phyloP scores from a whole-genome alignment of 495 filamentous ascomycete genomes.

The Aspergillus incahuasiensis region DNA sequence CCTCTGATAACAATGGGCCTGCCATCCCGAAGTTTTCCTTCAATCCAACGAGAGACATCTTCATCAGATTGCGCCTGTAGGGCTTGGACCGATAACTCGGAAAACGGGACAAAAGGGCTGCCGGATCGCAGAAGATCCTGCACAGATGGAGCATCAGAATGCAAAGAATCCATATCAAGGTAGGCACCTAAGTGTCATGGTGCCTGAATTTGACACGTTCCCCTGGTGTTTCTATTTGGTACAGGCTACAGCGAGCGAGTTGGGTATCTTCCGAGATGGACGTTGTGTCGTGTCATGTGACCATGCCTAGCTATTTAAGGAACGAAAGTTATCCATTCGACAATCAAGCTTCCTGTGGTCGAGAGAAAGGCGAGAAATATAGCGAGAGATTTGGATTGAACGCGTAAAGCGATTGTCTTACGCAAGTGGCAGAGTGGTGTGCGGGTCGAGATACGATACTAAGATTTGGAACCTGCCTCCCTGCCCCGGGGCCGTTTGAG shows the following conservation, averaged over 20 bases:
- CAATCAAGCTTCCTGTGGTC: too few relatives aligned
- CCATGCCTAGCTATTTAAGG: too few relatives aligned
- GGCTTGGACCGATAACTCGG: conserved; percentile 19
- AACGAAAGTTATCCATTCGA: too few relatives aligned
- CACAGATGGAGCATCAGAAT: conserved; percentile 1
- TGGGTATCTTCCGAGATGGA: not conserved
- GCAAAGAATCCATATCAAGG: conserved; percentile 10
- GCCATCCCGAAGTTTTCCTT: conserved; percentile 13
- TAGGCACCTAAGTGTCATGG: not conserved
- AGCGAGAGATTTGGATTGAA: too few relatives aligned
- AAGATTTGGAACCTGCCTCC: too few relatives aligned
- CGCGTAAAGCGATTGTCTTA: too few relatives aligned
- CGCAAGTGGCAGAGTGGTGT: too few relatives aligned
- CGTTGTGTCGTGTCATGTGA: not conserved
- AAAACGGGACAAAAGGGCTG: conserved; percentile 18
- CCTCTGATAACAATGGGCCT: conserved; percentile 18
- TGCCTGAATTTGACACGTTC: not conserved
- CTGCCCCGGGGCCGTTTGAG: too few relatives aligned
- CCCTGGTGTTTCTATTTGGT: not conserved
- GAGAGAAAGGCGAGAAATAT: too few relatives aligned
- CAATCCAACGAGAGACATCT: conserved; percentile 6
- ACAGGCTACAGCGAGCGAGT: not conserved
- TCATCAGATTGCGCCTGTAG: conserved; percentile 1
- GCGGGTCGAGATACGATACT: too few relatives aligned
- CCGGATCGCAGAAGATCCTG: conserved; percentile 14